phyloP scores from a whole-genome alignment of 1,139 yeast species.

The Sugiyamaella novakii region DNA sequence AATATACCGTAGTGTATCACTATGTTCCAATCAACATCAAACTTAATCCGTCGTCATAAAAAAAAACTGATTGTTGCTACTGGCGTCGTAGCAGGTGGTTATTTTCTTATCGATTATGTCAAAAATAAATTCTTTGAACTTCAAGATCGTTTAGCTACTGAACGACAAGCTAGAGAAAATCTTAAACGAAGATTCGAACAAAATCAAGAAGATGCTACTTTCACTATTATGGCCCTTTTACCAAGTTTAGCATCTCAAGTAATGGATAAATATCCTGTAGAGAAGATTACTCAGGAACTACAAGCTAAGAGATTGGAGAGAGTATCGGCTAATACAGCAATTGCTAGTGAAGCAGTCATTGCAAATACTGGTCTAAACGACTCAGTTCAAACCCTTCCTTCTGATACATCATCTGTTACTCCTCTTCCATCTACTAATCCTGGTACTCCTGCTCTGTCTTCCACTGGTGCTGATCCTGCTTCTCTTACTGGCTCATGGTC shows the following conservation, averaged over 20 bases:
- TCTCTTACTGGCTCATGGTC: constrained; percentile 19
- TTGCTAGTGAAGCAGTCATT: constrained; percentile 19
- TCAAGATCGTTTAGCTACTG: constrained; percentile 70
- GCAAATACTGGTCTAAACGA: constrained; percentile 18
- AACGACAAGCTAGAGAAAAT: constrained; percentile 77
- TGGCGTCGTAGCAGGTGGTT: constrained; percentile 60
- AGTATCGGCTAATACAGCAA: constrained; percentile 22
- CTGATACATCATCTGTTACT: constrained; percentile 10
- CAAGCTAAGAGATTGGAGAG: constrained; percentile 58
- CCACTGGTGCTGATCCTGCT: not conserved
- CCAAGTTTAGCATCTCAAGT: constrained; percentile 76
- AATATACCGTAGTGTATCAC: no score
- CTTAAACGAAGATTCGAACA: constrained; percentile 68
- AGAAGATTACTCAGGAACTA: constrained; percentile 68
- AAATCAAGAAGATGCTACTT: constrained; percentile 88
- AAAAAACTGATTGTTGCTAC: constrained; percentile 60
- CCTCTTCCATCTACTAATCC: not conserved
- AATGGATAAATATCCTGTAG: constrained; percentile 66
- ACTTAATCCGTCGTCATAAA: constrained; percentile 51
- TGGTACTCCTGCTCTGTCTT: not conserved
- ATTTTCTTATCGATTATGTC: constrained; percentile 60
- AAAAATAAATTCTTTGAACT: constrained; percentile 63
- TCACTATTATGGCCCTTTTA: constrained; percentile 78
- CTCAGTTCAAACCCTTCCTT: constrained; percentile 26
- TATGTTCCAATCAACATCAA: constrained; percentile 12